phyloP scores from a whole-genome alignment of 768 basidiomycete genomes.

The Cantharellus cinnabarinus region DNA sequence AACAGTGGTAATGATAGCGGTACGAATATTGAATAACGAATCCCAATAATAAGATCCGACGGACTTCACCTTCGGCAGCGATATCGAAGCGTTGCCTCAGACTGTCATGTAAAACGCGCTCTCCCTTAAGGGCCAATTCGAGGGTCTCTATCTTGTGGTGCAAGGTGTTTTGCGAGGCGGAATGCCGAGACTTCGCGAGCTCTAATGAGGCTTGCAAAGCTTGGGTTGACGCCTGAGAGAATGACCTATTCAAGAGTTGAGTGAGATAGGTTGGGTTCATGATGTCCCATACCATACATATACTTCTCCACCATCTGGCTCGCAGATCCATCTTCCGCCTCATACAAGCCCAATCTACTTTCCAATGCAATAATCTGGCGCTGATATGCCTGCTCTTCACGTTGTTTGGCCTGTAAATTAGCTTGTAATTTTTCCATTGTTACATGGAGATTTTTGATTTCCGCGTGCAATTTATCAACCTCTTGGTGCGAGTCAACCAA shows the following conservation, averaged over 20 bases:
- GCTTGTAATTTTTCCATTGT: constrained; percentile 26
- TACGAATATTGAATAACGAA: constrained; percentile 23
- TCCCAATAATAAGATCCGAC: background rate
- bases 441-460: constrained; percentile 23
- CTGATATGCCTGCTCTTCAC: background rate
- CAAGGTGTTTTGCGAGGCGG: no score
- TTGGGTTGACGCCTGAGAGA: constrained; percentile 55
- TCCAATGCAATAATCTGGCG: background rate
- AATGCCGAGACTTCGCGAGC: no score
- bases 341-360: background rate
- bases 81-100: constrained; percentile 18
- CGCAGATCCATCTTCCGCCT: background rate
- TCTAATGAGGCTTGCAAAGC: constrained; percentile 32
- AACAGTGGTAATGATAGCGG: constrained; percentile 45
- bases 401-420: constrained; percentile 7
- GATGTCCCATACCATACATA: background rate
- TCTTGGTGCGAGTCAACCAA: constrained; percentile 30
- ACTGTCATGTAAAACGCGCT: no score
- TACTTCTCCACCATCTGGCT: background rate
- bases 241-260: constrained; percentile 50
- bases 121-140: constrained; percentile 24
- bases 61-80: background rate
- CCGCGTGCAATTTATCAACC: constrained; percentile 19
- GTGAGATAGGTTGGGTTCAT: background rate
- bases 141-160: constrained; percentile 17